phyloP scores from a whole-genome alignment of 352 stramenopile species.

The Globisporangium parvum region DNA sequence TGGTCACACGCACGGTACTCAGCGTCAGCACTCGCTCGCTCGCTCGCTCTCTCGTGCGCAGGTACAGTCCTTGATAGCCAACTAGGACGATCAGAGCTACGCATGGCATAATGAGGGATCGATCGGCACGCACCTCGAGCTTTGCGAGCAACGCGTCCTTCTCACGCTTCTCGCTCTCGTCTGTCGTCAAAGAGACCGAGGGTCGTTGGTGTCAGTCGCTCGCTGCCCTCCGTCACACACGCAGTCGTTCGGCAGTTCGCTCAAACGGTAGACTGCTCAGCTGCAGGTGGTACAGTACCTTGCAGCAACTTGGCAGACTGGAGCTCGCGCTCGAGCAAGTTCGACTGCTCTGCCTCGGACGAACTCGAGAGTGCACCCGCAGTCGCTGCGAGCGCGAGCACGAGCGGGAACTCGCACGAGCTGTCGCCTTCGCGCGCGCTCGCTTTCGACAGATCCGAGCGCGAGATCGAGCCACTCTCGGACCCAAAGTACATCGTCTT shows the following conservation, averaged over 20 bases:
- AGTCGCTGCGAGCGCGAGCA: conserved; percentile 68
- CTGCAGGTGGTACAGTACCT: conserved; percentile 23
- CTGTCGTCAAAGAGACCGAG: conserved; percentile 7
- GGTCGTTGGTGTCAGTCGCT: too few species aligned
- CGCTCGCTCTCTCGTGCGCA: too few species aligned
- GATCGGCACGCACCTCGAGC: conserved; percentile 56
- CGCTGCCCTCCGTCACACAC: background rate
- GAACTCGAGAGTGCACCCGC: conserved; percentile 68
- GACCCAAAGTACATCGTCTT: conserved; percentile 69
- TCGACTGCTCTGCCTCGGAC: conserved; percentile 54
- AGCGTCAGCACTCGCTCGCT: too few species aligned
- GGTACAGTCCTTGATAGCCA: background rate
- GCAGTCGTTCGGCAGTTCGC: background rate
- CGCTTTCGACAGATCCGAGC: conserved; percentile 64
- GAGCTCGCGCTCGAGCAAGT: conserved; percentile 55
- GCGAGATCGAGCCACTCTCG: conserved; percentile 55
- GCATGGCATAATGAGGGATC: too few species aligned
- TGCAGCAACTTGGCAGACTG: conserved; percentile 41
- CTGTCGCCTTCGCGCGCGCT: conserved; percentile 60
- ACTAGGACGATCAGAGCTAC: background rate
- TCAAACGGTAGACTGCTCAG: background rate
- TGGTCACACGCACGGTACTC: background rate
- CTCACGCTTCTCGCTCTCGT: conserved; percentile 19
- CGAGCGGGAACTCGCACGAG: conserved; percentile 78
- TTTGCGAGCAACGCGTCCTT: conserved; percentile 57